These are phyloP conservation scores for Yamadazyma atmosphaerica DNA, from an alignment of 1,139 yeast genomes.

Conservation along the genomic window DNA sequence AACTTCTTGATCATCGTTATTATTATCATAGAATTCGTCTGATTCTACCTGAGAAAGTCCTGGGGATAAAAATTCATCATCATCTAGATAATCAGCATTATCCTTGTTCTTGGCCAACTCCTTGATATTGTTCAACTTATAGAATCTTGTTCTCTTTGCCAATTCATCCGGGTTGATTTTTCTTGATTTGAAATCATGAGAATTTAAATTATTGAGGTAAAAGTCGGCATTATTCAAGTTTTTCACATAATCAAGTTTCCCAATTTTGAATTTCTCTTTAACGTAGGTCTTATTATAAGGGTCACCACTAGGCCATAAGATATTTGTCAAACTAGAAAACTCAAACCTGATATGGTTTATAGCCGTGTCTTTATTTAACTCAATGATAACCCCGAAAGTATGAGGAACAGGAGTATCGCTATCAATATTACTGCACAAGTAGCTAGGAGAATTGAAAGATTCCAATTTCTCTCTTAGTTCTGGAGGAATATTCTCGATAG, in stretches of 20 bases:
- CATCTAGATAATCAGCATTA: slow-evolving; percentile 5
- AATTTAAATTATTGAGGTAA: slow-evolving; percentile 40
- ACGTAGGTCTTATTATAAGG: slow-evolving; percentile 43
- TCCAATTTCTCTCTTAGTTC: slow-evolving; percentile 18
- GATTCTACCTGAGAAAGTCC: slow-evolving; percentile 5
- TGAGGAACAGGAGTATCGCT: slow-evolving; percentile 46
- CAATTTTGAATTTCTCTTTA: slow-evolving; percentile 52
- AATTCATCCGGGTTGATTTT: slow-evolving; percentile 34
- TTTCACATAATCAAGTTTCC: slow-evolving; percentile 49
- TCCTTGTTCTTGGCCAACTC: slow-evolving; percentile 16
- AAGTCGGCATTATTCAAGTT: slow-evolving; percentile 46
- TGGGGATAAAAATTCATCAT: slow-evolving; percentile 4
- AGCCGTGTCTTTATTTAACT: slow-evolving; percentile 35
- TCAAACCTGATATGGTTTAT: slow-evolving; percentile 32
- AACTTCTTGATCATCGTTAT: slow-evolving; percentile 11
- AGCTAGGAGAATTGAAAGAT: slow-evolving; percentile 38
- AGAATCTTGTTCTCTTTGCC: slow-evolving; percentile 38
- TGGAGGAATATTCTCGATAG: slow-evolving; percentile 14
- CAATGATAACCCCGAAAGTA: slow-evolving; percentile 46
- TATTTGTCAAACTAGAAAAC: slow-evolving; percentile 33
- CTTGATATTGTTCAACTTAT: slow-evolving; percentile 25
- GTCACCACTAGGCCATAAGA: slow-evolving; percentile 59
- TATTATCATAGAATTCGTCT: slow-evolving; percentile 4
- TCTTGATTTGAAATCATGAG: slow-evolving; percentile 32
- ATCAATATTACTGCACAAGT: slow-evolving; percentile 42